Evolutionary conservation across 148 eudicot genomes (phyloP).

Genomic region (Vaccinium macrocarpon): DNA sequence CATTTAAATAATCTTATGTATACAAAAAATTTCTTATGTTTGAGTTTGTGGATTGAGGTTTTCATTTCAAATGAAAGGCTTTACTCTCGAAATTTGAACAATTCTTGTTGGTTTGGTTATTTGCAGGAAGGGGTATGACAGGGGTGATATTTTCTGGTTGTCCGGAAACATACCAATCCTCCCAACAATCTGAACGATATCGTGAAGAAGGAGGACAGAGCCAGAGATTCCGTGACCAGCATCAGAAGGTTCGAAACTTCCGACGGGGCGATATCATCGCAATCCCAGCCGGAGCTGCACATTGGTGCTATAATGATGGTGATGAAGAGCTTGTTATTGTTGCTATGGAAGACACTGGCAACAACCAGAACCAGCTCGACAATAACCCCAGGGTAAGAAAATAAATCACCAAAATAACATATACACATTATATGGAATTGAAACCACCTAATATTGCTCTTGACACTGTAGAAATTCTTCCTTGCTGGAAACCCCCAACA

Average conservation of each 20-base stretch:
- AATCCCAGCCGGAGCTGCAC: constrained; percentile 59
- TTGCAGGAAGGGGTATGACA: constrained; percentile 52
- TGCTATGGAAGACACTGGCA: constrained; percentile 42
- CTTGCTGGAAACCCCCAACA: constrained; percentile 63
- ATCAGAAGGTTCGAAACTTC: constrained; percentile 59
- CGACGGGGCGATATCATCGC: constrained; percentile 59
- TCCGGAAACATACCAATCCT: constrained; percentile 63
- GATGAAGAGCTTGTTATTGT: constrained; percentile 45
- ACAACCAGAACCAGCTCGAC: constrained; percentile 70
- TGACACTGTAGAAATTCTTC: constrained; percentile 52
- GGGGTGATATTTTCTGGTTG: constrained; percentile 68
- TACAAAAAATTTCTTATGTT: too few relatives aligned
- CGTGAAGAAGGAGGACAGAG: constrained; percentile 5
- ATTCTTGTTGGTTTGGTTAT: background rate
- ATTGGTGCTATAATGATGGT: constrained; percentile 75
- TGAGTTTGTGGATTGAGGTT: too few relatives aligned
- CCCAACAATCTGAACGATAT: constrained; percentile 16
- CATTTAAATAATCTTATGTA: background rate
- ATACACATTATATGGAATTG: too few relatives aligned
- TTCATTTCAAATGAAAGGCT: too few relatives aligned
- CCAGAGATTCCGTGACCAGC: constrained; percentile 43
- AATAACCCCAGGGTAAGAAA: constrained; percentile 47
- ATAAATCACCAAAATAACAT: too few relatives aligned
- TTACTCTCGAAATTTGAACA: too few relatives aligned
- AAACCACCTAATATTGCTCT: too few relatives aligned